Conservation (phyloP, 192 early-diverging fungal genomes). For the Jimgerdemannia lactiflua region DNA sequence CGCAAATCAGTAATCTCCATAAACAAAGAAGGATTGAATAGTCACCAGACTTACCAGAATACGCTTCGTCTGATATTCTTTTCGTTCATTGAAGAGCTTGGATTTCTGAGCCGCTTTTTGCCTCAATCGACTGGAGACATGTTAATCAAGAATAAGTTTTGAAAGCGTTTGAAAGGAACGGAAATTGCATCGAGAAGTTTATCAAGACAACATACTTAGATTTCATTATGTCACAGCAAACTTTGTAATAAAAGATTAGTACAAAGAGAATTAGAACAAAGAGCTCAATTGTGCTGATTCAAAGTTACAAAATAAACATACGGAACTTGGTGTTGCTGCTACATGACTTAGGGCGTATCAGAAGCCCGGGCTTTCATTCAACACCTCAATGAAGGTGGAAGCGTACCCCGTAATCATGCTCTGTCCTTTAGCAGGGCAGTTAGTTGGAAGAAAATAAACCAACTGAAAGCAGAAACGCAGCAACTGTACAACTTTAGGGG, state of each 20-base stretch:
- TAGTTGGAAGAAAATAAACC: too few relatives aligned
- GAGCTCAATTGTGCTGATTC: background rate
- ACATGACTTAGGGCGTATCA: background rate
- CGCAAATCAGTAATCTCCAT: too few relatives aligned
- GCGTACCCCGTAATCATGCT: background rate
- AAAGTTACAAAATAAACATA: slow-evolving; percentile 1
- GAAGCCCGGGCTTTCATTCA: background rate
- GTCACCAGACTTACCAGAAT: too few relatives aligned
- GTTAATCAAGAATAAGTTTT: background rate
- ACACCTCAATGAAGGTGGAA: background rate
- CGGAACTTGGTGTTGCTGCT: too few relatives aligned
- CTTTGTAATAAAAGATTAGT: background rate
- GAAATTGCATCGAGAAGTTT: background rate
- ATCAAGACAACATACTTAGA: background rate
- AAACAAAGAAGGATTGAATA: too few relatives aligned
- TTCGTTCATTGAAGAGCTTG: too few relatives aligned
- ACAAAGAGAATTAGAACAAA: background rate
- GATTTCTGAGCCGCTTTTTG: too few relatives aligned
- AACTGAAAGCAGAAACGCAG: too few relatives aligned
- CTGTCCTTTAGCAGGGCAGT: too few relatives aligned
- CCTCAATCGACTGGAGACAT: too few relatives aligned
- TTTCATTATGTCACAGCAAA: background rate
- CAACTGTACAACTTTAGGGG: too few relatives aligned
- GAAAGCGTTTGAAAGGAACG: background rate
- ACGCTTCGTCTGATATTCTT: too few relatives aligned